phyloP scores from a whole-genome alignment of 2,329 filamentous ascomycete species.

The Macrophomina pseudophaseolina region DNA sequence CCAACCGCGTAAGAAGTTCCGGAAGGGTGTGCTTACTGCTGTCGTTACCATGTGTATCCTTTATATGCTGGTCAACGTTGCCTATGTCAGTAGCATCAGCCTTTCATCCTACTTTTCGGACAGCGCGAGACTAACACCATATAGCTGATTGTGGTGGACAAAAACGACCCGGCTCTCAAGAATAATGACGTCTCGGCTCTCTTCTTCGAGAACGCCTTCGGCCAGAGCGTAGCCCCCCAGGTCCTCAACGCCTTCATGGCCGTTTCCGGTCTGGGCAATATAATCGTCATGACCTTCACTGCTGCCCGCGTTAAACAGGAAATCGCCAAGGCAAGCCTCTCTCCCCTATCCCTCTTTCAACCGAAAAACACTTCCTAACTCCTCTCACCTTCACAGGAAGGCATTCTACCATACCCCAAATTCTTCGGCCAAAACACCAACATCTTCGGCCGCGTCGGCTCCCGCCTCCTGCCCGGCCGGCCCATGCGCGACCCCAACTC shows the following conservation, averaged over 20 bases:
- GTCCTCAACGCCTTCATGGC: constrained; percentile 59
- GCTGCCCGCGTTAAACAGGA: constrained; percentile 64
- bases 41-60: constrained; percentile 36
- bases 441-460: constrained; percentile 21
- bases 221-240: constrained; percentile 34
- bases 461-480: constrained; percentile 3
- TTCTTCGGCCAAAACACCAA: constrained; percentile 32
- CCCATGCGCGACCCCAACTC: background rate
- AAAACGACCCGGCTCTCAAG: constrained; percentile 15
- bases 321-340: constrained; percentile 54
- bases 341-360: too few relatives aligned
- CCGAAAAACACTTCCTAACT: too few relatives aligned
- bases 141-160: constrained; percentile 37
- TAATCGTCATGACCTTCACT: constrained; percentile 63
- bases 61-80: constrained; percentile 48
- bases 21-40: constrained; percentile 27
- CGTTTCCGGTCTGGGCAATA: constrained; percentile 61
- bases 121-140: background rate
- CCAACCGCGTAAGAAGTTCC: constrained; percentile 30
- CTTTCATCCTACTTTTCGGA: background rate
- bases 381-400: constrained; percentile 21
- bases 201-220: constrained; percentile 35
- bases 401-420: constrained; percentile 31
- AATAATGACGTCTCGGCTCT: constrained; percentile 27
- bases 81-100: constrained; percentile 51